phyloP scores from a whole-genome alignment of 2,329 filamentous ascomycete genomes.

The Penicillium freii region DNA sequence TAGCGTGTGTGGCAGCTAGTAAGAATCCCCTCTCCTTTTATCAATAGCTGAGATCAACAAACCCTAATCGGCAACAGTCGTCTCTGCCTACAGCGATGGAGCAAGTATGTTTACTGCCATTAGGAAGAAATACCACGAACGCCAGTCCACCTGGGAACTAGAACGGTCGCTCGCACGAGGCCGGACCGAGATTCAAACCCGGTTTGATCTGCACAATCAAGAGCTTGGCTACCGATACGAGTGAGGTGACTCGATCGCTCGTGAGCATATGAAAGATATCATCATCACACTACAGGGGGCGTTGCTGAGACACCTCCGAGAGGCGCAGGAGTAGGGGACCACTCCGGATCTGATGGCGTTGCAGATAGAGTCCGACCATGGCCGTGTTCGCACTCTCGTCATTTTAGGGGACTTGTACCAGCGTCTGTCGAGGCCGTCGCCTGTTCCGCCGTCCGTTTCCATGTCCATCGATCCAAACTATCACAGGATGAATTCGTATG shows the following conservation, averaged over 20 bases:
- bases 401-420: slow-evolving; percentile 39
- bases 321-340: slow-evolving; percentile 31
- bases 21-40: neutral
- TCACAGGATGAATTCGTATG: neutral
- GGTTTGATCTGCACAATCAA: slow-evolving; percentile 36
- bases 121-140: slow-evolving; percentile 23
- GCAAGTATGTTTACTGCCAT: slow-evolving; percentile 31
- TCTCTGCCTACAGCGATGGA: slow-evolving; percentile 35
- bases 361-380: slow-evolving; percentile 37
- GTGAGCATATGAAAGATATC: slow-evolving; percentile 42
- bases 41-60: neutral
- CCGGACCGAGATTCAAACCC: slow-evolving; percentile 34
- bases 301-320: slow-evolving; percentile 35
- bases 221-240: slow-evolving; percentile 37
- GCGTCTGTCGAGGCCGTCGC: slow-evolving; percentile 12
- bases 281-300: slow-evolving; percentile 39
- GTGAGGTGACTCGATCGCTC: slow-evolving; percentile 37
- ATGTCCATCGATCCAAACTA: slow-evolving; percentile 5
- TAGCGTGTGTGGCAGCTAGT: slow-evolving; percentile 27
- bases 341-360: slow-evolving; percentile 33
- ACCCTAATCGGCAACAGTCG: slow-evolving; percentile 19
- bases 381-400: slow-evolving; percentile 35
- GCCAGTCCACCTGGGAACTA: slow-evolving; percentile 27
- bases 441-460: neutral
- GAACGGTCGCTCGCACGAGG: slow-evolving; percentile 38